A percentile compares a stretch with the other conserved stretches of the same genome.
Conservation (phyloP, 2,329 filamentous ascomycete species). For the Colletotrichum tanaceti region DNA sequence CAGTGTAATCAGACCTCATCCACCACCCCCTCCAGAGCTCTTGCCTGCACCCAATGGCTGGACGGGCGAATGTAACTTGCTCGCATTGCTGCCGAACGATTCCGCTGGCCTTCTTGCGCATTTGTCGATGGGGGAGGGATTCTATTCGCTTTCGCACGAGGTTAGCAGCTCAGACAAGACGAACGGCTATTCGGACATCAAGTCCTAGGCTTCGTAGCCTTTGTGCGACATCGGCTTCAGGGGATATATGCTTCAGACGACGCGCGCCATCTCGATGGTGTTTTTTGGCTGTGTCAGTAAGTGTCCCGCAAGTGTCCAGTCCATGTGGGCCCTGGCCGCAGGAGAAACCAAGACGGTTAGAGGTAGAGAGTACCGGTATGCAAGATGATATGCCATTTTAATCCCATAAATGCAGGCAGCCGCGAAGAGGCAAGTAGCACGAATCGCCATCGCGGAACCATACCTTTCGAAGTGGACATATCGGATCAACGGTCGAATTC, state of each 20-base stretch:
- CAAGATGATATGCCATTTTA: constrained; percentile 42
- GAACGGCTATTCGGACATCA: constrained; percentile 11
- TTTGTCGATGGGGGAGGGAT: constrained; percentile 19
- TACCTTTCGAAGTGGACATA: constrained; percentile 31
- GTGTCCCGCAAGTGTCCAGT: constrained; percentile 12
- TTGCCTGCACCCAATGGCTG: constrained; percentile 26
- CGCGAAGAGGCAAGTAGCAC: constrained; percentile 36
- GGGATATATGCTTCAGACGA: constrained; percentile 30
- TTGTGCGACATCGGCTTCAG: constrained; percentile 28
- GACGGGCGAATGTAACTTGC: constrained; percentile 13
- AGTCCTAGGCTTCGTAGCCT: constrained; percentile 2
- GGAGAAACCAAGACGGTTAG: constrained; percentile 22
- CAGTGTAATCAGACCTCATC: background rate
- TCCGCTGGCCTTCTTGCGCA: constrained; percentile 9
- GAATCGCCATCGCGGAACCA: constrained; percentile 31
- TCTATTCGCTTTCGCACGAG: constrained; percentile 38
- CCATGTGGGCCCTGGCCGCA: constrained; percentile 15
- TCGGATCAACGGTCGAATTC: constrained; percentile 28
- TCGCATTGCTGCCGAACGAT: constrained; percentile 23
- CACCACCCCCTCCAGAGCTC: background rate
- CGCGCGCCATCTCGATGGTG: constrained; percentile 18
- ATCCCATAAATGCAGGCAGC: constrained; percentile 41
- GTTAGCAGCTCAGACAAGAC: constrained; percentile 38
- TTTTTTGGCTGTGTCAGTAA: constrained; percentile 1
- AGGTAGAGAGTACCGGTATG: constrained; percentile 29